A percentile compares a stretch with the other conserved stretches of the same genome.
Conservation (phyloP, 2,329 filamentous ascomycete species). For the Fusarium brevicatenulatum region DNA sequence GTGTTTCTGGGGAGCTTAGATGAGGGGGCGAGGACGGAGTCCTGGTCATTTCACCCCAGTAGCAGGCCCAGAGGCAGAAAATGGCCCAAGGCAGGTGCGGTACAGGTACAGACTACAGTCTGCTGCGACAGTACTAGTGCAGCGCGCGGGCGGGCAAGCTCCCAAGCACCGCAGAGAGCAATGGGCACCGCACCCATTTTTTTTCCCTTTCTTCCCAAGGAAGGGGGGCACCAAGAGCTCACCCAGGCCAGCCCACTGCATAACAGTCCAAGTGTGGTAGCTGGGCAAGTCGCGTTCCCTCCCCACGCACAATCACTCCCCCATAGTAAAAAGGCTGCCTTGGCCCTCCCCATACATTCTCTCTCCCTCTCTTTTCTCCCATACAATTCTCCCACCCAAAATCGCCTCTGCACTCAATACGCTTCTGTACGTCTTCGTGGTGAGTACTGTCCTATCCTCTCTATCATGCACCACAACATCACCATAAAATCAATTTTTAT, state of each 20-base stretch:
- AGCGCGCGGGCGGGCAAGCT: slow-evolving; percentile 21
- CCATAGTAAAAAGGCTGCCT: slow-evolving; percentile 73
- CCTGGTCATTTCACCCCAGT: slow-evolving; percentile 32
- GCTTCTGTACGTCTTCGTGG: slow-evolving; percentile 53
- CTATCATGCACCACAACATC: slow-evolving; percentile 43
- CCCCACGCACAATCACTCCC: slow-evolving; percentile 67
- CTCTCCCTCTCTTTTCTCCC: slow-evolving; percentile 66
- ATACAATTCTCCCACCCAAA: slow-evolving; percentile 70
- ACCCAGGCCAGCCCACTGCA: slow-evolving; percentile 35
- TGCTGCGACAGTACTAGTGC: slow-evolving; percentile 41
- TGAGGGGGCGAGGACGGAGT: slow-evolving; percentile 38
- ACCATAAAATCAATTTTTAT: slow-evolving; percentile 44
- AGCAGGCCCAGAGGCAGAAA: slow-evolving; percentile 26
- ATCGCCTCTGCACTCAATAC: slow-evolving; percentile 55
- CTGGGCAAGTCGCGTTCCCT: slow-evolving; percentile 45
- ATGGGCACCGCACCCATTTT: slow-evolving; percentile 44
- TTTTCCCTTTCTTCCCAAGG: slow-evolving; percentile 6
- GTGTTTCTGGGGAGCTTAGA: slow-evolving; percentile 38
- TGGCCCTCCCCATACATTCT: slow-evolving; percentile 64
- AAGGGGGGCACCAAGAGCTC: slow-evolving; percentile 39
- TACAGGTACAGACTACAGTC: slow-evolving; percentile 28
- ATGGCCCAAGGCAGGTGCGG: slow-evolving; percentile 33
- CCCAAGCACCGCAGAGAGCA: slow-evolving; percentile 34
- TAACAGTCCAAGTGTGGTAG: slow-evolving; percentile 44
- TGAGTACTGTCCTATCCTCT: slow-evolving; percentile 60